A percentile compares a stretch with the other conserved stretches of the same genome.
Conservation (phyloP, 805 yeast genomes). For the Sungouiella blattae region DNA sequence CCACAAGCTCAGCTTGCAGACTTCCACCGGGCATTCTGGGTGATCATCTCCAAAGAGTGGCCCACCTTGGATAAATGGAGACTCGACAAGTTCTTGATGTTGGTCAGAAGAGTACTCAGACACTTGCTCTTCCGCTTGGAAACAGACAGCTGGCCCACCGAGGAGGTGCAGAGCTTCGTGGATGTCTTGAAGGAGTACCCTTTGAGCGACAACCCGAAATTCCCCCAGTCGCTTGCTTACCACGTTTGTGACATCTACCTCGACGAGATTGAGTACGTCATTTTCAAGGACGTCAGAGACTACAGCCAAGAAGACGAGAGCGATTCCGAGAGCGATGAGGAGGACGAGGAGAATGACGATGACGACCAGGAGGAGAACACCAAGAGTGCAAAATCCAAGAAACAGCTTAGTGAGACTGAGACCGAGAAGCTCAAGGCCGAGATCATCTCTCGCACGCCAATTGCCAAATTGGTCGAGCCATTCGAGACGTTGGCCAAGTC, state of each 20-base stretch:
- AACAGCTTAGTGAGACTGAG: conserved; percentile 14
- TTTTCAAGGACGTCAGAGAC: conserved; percentile 47
- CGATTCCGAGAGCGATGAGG: conserved; percentile 22
- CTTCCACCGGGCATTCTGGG: conserved; percentile 79
- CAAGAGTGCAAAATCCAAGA: conserved; percentile 2
- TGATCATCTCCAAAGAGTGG: conserved; percentile 78
- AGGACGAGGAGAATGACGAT: conserved; percentile 33
- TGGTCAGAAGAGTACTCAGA: conserved; percentile 73
- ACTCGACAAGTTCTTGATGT: conserved; percentile 78
- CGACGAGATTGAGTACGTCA: conserved; percentile 75
- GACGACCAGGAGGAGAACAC: conserved; percentile 3
- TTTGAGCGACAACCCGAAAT: conserved; percentile 54
- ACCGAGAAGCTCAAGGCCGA: conserved; percentile 22
- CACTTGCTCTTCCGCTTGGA: conserved; percentile 59
- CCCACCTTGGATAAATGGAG: conserved; percentile 77
- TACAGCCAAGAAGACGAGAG: conserved; percentile 37
- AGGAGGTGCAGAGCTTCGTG: conserved; percentile 44
- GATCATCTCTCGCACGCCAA: conserved; percentile 47
- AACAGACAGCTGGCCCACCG: conserved; percentile 47
- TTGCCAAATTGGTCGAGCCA: conserved; percentile 55
- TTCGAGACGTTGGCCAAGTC: conserved; percentile 49
- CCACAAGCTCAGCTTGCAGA: conserved; percentile 40
- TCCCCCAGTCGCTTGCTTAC: conserved; percentile 74
- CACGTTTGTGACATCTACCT: conserved; percentile 81
- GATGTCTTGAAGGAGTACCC: conserved; percentile 42